phyloP scores from a whole-genome alignment of 1,284 basidiomycete species.

The Tylopilus sp. region DNA sequence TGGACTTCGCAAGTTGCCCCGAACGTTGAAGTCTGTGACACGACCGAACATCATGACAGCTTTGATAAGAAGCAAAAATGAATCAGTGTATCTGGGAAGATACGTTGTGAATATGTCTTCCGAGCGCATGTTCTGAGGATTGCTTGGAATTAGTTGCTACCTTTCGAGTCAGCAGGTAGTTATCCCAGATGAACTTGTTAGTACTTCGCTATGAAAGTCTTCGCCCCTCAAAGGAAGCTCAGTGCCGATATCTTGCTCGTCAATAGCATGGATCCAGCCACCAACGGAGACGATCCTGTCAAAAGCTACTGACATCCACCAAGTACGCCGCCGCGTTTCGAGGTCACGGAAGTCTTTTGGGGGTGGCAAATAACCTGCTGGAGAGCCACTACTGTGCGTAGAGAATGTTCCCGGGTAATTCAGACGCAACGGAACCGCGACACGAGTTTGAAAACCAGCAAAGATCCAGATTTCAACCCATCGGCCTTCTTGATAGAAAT shows the following conservation, averaged over 20 bases:
- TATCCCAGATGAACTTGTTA: slow-evolving; percentile 3
- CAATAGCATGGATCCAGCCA: slow-evolving; percentile 81
- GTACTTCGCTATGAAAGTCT: slow-evolving; percentile 72
- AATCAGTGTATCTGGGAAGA: slow-evolving; percentile 71
- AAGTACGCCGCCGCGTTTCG: slow-evolving; percentile 71
- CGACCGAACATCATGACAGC: slow-evolving; percentile 76
- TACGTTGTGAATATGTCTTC: slow-evolving; percentile 65
- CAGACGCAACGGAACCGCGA: slow-evolving; percentile 75
- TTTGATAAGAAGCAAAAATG: slow-evolving; percentile 74
- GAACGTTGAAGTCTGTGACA: slow-evolving; percentile 78
- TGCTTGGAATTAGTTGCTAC: slow-evolving; percentile 57
- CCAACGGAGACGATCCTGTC: slow-evolving; percentile 83
- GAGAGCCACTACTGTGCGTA: slow-evolving; percentile 58
- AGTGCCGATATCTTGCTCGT: slow-evolving; percentile 76
- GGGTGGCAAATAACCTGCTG: slow-evolving; percentile 74
- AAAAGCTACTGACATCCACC: slow-evolving; percentile 86
- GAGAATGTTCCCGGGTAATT: slow-evolving; percentile 81
- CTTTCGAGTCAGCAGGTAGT: slow-evolving; percentile 9
- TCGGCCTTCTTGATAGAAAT: slow-evolving; percentile 81
- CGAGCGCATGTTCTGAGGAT: slow-evolving; percentile 65
- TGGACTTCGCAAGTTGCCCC: slow-evolving; percentile 58
- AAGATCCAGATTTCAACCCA: slow-evolving; percentile 91
- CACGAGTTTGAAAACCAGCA: slow-evolving; percentile 79
- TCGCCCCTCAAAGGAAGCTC: slow-evolving; percentile 68
- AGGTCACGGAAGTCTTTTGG: slow-evolving; percentile 70